A percentile compares a stretch with the other conserved stretches of the same genome.
phyloP scores from a whole-genome alignment of 2,329 filamentous ascomycete genomes.

The Colletotrichum destructivum region DNA sequence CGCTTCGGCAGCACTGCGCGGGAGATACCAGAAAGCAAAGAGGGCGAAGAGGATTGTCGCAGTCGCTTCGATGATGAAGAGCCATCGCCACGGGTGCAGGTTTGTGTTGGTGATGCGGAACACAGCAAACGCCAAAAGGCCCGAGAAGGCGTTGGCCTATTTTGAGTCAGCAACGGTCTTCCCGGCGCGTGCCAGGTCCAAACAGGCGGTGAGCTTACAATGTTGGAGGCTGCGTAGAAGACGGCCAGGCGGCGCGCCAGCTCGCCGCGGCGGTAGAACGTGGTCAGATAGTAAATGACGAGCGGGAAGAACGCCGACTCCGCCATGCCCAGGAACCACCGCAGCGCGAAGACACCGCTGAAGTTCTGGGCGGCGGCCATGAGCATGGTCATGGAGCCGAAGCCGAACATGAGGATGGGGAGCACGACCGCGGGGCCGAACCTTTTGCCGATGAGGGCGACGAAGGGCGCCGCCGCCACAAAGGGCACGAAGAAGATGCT shows the following conservation, averaged over 20 bases:
- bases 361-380: conserved; percentile 46
- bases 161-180: background rate
- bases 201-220: conserved; percentile 20
- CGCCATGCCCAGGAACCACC: conserved; percentile 43
- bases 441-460: conserved; percentile 77
- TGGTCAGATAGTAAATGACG: conserved; percentile 44
- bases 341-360: conserved; percentile 41
- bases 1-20: conserved; percentile 74
- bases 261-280: conserved; percentile 43
- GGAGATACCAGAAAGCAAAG: conserved; percentile 80
- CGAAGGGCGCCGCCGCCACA: conserved; percentile 72
- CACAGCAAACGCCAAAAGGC: conserved; percentile 46
- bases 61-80: conserved; percentile 68
- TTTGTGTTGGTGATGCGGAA: conserved; percentile 60
- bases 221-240: conserved; percentile 44
- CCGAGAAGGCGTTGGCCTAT: conserved; percentile 35
- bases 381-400: conserved; percentile 68
- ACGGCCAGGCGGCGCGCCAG: conserved; percentile 40
- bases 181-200: too few species aligned
- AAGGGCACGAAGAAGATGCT: conserved; percentile 84
- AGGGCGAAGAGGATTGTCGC: conserved; percentile 73
- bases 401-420: conserved; percentile 80
- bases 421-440: conserved; percentile 77
- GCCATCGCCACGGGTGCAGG: conserved; percentile 62
- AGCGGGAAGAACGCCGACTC: conserved; percentile 43